phyloP scores from a whole-genome alignment of 805 yeast species.

The Tetrapisispora namnaoensis region DNA sequence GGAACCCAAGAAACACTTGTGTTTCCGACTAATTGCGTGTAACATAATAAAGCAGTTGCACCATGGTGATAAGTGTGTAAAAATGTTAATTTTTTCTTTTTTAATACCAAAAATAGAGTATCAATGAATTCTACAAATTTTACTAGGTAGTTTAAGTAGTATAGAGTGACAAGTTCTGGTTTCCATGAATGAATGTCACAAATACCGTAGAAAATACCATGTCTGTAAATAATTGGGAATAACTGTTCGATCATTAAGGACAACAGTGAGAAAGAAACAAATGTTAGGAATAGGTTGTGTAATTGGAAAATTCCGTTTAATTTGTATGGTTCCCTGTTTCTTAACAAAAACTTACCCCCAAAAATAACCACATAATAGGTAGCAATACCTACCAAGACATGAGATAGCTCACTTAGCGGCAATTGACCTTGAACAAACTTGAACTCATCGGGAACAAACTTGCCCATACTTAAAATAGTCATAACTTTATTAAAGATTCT shows the following conservation, averaged over 20 bases:
- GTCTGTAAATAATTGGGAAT: constrained; percentile 58
- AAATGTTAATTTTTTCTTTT: constrained; percentile 84
- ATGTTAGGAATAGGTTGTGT: constrained; percentile 72
- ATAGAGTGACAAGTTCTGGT: constrained; percentile 68
- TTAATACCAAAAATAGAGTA: constrained; percentile 83
- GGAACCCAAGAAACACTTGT: constrained; percentile 96
- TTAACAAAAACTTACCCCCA: constrained; percentile 67
- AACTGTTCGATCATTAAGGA: constrained; percentile 74
- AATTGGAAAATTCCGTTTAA: constrained; percentile 68
- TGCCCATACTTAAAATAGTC: constrained; percentile 16
- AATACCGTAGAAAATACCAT: constrained; percentile 78
- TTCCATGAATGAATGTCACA: constrained; percentile 76
- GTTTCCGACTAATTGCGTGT: constrained; percentile 81
- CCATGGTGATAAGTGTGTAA: constrained; percentile 97
- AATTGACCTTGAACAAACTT: constrained; percentile 54
- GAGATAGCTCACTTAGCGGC: constrained; percentile 53
- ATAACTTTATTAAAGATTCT: constrained; percentile 17
- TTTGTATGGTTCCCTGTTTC: constrained; percentile 54
- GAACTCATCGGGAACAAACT: constrained; percentile 39
- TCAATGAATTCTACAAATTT: constrained; percentile 85
- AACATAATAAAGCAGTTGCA: constrained; percentile 91
- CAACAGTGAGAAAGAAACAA: constrained; percentile 55
- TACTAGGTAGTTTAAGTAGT: constrained; percentile 85
- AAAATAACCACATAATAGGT: constrained; percentile 71
- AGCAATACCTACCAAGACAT: constrained; percentile 48